phyloP scores from a whole-genome alignment of 371 early-diverging fungal genomes.

The Funneliformis caledonium region DNA sequence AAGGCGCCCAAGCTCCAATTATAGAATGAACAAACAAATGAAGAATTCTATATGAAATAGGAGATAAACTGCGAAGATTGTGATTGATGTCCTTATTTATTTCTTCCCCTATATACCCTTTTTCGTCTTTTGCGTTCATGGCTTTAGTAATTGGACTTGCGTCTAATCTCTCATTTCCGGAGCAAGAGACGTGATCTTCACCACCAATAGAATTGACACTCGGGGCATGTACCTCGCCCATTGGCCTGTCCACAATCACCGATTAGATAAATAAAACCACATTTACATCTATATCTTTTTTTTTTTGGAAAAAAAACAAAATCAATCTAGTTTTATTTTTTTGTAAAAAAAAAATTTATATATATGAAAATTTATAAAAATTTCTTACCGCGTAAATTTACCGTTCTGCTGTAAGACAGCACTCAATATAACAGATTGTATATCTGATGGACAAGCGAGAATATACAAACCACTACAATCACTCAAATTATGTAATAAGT shows the following conservation, averaged over 20 bases:
- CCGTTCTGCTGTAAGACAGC: background rate
- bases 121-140: background rate
- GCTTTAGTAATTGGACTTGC: background rate
- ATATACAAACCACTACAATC: constrained; percentile 12
- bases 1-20: constrained; percentile 24
- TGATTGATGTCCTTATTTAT: background rate
- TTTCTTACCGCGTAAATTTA: background rate
- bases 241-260: constrained; percentile 35
- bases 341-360: background rate
- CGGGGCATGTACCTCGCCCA: constrained; percentile 8
- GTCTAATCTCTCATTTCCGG: constrained; percentile 8
- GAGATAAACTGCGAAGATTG: background rate
- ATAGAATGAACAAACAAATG: constrained; percentile 39
- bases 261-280: constrained; percentile 32
- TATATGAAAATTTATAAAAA: background rate
- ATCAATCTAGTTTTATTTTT: background rate
- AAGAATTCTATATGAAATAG: constrained; percentile 34
- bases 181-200: background rate
- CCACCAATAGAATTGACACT: constrained; percentile 25
- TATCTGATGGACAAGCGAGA: constrained; percentile 21
- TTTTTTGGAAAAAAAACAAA: background rate
- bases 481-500: constrained; percentile 17
- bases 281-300: constrained; percentile 36
- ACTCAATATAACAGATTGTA: constrained; percentile 2
- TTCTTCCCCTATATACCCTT: constrained; percentile 23